A percentile compares a stretch with the other conserved stretches of the same genome.
phyloP scores from a whole-genome alignment of 768 basidiomycete genomes.

The Amanita subjunquillea region DNA sequence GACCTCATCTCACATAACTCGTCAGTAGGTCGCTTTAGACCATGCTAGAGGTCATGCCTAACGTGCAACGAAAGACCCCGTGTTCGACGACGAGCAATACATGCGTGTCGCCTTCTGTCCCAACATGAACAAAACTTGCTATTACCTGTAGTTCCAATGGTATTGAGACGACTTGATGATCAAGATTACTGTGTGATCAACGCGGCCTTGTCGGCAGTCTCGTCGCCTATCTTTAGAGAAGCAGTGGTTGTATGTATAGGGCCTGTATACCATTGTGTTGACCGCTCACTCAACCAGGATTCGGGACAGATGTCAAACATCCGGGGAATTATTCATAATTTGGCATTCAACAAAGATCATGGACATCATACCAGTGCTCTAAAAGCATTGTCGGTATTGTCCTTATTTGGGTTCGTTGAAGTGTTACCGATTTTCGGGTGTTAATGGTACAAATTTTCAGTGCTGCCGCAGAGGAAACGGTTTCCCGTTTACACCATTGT shows the following conservation, averaged over 20 bases:
- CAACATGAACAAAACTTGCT: conserved; percentile 34
- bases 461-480: neutral
- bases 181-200: conserved; percentile 29
- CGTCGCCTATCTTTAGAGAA: neutral
- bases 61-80: conserved; percentile 28
- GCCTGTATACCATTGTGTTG: neutral
- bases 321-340: neutral
- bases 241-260: neutral
- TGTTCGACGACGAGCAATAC: conserved; percentile 52
- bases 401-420: neutral
- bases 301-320: neutral
- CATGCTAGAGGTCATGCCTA: conserved; percentile 8
- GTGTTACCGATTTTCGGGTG: neutral
- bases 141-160: conserved; percentile 24
- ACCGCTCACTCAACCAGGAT: neutral
- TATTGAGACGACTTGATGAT: conserved; percentile 34
- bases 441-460: neutral
- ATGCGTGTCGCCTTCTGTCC: conserved; percentile 47
- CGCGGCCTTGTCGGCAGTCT: conserved; percentile 30
- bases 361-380: neutral
- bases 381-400: neutral
- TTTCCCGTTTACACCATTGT: neutral
- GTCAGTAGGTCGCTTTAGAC: conserved; percentile 40
- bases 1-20: conserved; percentile 62
- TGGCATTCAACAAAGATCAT: neutral